These are phyloP conservation scores for Pythium angustatum DNA, from an alignment of 352 stramenopile species.

Conservation along the genomic window DNA sequence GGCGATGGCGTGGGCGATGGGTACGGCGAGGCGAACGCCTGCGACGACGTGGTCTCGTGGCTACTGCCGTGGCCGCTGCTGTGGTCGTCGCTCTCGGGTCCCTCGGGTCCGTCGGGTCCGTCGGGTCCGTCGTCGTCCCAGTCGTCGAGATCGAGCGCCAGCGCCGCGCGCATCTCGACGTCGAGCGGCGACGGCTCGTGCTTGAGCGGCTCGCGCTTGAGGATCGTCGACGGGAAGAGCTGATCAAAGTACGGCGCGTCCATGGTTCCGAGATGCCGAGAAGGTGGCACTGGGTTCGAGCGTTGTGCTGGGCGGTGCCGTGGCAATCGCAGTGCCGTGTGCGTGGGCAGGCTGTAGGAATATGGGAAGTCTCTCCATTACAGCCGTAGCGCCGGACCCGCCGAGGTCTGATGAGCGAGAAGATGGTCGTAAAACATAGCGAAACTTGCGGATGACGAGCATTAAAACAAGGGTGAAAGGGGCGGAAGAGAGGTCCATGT, in stretches of 20 bases:
- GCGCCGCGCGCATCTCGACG: conserved; percentile 23
- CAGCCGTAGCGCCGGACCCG: no score
- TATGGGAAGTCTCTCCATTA: no score
- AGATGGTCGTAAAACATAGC: background rate
- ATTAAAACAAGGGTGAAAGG: background rate
- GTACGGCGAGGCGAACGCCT: conserved; percentile 3
- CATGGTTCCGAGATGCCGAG: no score
- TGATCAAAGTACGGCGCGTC: conserved; percentile 16
- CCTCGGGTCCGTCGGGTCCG: no score
- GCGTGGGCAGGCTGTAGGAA: no score
- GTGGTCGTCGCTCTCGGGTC: conserved; percentile 1
- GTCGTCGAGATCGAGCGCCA: conserved; percentile 25
- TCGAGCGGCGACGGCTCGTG: conserved; percentile 11
- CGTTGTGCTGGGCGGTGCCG: no score
- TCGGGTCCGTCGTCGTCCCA: conserved; percentile 18
- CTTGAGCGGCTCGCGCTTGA: conserved; percentile 20
- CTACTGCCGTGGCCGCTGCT: background rate
- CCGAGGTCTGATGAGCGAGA: background rate
- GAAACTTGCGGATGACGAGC: no score
- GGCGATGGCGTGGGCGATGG: conserved; percentile 13
- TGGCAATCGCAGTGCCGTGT: background rate
- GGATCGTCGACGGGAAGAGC: conserved; percentile 4
- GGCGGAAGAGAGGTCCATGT: background rate
- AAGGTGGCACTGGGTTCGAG: background rate
- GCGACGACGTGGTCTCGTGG: conserved; percentile 1